Evolutionary conservation across 306 rosid genomes (phyloP).

Genomic region (Fagus sylvatica): DNA sequence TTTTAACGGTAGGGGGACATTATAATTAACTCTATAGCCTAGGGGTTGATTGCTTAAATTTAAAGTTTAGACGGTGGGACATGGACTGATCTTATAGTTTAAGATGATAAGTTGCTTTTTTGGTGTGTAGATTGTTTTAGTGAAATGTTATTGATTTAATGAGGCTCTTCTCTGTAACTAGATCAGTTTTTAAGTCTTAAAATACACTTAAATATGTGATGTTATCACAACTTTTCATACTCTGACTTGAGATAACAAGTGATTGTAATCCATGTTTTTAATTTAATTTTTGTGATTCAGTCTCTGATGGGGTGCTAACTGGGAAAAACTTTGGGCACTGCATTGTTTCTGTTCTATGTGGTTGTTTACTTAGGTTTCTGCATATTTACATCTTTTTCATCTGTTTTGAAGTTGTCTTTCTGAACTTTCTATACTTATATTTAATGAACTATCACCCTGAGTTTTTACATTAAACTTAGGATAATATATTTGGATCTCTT

Average conservation of each 20-base stretch:
- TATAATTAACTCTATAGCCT: too few species aligned
- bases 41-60: too few species aligned
- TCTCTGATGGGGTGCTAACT: background rate
- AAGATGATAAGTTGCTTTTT: background rate
- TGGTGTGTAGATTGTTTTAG: background rate
- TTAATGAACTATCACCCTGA: background rate
- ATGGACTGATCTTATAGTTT: too few species aligned
- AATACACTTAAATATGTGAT: background rate
- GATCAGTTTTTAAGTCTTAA: background rate
- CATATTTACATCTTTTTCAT: background rate
- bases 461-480: background rate
- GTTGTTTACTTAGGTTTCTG: background rate
- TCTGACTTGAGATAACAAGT: background rate
- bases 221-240: background rate
- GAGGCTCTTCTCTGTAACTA: background rate
- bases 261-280: background rate
- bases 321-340: background rate
- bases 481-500: conserved; percentile 22
- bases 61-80: too few species aligned
- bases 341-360: background rate
- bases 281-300: background rate
- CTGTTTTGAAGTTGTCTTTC: background rate
- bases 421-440: background rate
- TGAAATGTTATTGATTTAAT: background rate
- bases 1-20: too few species aligned